A percentile compares a stretch with the other conserved stretches of the same genome.
Conservation (phyloP, 148 eudicot species). For the Rhododendron henanense region DNA sequence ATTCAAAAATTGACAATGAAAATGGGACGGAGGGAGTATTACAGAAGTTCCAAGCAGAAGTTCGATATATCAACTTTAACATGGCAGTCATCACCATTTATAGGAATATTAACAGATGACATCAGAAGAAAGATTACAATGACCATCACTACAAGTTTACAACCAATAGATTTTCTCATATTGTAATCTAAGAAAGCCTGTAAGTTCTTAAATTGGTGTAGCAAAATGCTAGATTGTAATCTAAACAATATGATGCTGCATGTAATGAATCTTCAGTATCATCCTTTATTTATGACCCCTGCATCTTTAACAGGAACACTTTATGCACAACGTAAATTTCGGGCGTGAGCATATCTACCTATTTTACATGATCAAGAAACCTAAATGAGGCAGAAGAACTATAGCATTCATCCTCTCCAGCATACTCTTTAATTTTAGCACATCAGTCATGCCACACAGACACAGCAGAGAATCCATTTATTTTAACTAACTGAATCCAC, state of each 20-base stretch:
- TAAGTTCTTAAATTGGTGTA: neutral
- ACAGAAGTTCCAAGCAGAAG: neutral
- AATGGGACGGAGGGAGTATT: too few species aligned
- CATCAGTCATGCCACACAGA: neutral
- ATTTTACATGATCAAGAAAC: neutral
- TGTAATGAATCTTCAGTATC: neutral
- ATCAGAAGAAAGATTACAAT: neutral
- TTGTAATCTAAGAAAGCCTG: neutral
- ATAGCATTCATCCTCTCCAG: neutral
- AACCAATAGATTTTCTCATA: neutral
- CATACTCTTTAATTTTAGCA: neutral
- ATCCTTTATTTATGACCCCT: neutral
- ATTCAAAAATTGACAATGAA: too few species aligned
- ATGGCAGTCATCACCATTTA: neutral
- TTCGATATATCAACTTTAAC: neutral
- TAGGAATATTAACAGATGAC: neutral
- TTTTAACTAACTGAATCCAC: neutral
- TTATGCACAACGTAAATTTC: neutral
- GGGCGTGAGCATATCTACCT: neutral
- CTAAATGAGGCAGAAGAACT: neutral
- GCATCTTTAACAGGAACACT: neutral
- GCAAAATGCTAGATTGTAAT: neutral
- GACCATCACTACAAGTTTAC: neutral
- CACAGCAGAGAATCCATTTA: too few species aligned
- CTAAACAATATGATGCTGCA: neutral